Percentiles rank a stretch among this genome's conserved stretches.
Evolutionary conservation across 1,139 yeast species (phyloP).

Genomic region (Hansenula sp.): DNA sequence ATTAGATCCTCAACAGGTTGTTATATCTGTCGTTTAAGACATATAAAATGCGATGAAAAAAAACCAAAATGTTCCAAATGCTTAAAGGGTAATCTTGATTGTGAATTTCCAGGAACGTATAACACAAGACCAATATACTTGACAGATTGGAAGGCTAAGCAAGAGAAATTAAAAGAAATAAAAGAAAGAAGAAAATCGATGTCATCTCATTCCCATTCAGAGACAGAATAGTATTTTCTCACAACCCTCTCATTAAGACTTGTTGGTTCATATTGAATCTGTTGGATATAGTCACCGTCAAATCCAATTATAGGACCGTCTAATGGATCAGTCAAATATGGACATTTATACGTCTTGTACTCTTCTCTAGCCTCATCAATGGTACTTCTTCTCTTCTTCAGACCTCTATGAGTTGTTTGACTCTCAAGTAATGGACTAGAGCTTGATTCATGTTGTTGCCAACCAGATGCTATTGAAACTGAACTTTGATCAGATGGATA

Average conservation of each 20-base stretch:
- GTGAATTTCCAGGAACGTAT: constrained; percentile 9
- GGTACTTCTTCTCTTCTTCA: constrained; percentile 33
- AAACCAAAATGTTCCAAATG: constrained; percentile 32
- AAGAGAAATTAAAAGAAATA: constrained; percentile 8
- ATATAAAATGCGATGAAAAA: constrained; percentile 35
- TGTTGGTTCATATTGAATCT: constrained; percentile 45
- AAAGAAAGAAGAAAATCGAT: constrained; percentile 1
- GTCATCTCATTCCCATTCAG: constrained; percentile 38
- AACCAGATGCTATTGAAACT: not conserved
- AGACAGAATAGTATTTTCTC: constrained; percentile 12
- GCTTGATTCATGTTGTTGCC: not conserved
- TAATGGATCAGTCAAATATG: constrained; percentile 57
- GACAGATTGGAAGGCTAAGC: constrained; percentile 2
- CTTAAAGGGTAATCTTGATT: constrained; percentile 2
- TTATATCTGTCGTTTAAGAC: constrained; percentile 48
- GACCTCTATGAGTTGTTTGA: constrained; percentile 3
- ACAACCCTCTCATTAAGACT: constrained; percentile 37
- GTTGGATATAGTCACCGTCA: constrained; percentile 54
- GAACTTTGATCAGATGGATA: constrained; percentile 1
- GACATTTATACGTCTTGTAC: constrained; percentile 71
- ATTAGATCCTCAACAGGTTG: constrained; percentile 34
- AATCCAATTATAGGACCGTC: constrained; percentile 78
- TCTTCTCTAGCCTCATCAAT: constrained; percentile 61
- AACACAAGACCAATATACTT: constrained; percentile 7
- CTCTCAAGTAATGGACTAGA: not conserved